These are phyloP conservation scores for Acephala macrosclerotiorum DNA, from an alignment of 2,329 filamentous ascomycete genomes.

Conservation along the genomic window DNA sequence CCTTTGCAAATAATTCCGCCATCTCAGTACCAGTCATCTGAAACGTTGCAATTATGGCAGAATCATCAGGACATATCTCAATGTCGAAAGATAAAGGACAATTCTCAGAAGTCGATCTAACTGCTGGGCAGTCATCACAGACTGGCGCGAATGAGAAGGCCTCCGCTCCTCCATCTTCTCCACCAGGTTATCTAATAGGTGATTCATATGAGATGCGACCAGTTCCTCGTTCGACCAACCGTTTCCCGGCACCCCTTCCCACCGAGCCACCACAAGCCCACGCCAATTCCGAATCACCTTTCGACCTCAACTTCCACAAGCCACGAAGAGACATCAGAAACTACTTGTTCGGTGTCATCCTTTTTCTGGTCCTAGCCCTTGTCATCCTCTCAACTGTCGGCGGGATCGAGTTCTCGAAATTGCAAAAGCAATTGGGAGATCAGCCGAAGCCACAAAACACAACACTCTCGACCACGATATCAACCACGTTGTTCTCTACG, in stretches of 20 bases:
- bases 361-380: background rate
- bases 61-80: no score
- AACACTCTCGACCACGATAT: background rate
- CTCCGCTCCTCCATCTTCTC: background rate
- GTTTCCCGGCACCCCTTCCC: background rate
- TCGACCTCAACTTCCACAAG: background rate
- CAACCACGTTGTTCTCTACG: background rate
- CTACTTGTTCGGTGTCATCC: background rate
- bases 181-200: background rate
- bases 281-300: background rate
- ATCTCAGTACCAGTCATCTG: no score
- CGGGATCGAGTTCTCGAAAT: background rate
- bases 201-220: background rate
- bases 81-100: no score
- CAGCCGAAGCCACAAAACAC: background rate
- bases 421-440: background rate
- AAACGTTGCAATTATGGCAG: no score
- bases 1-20: no score
- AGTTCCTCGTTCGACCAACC: background rate
- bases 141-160: background rate
- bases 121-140: background rate
- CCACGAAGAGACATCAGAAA: background rate
- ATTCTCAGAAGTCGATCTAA: background rate
- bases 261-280: background rate
- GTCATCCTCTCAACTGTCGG: background rate